Conservation (phyloP, 805 yeast species). For the Candida germanica region DNA sequence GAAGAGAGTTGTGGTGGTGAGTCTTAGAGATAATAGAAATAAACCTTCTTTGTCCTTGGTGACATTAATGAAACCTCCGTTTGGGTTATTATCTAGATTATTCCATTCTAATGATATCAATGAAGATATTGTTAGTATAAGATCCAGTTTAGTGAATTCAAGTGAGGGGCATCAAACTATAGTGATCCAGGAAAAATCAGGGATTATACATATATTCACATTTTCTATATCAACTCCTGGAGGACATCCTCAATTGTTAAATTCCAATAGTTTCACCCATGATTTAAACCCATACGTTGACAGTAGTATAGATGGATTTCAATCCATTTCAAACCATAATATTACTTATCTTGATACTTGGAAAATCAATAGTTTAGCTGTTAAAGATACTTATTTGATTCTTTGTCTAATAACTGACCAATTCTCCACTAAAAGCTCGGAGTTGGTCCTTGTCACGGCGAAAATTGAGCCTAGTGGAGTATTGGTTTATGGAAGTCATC, state of each 20-base stretch:
- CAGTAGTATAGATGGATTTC: slow-evolving; percentile 38
- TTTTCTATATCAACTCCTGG: slow-evolving; percentile 27
- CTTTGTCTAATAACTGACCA: slow-evolving; percentile 21
- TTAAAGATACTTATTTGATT: slow-evolving; percentile 41
- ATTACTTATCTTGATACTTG: slow-evolving; percentile 62
- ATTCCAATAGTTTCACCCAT: slow-evolving; percentile 27
- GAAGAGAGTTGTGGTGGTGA: slow-evolving; percentile 60
- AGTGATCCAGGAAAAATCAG: slow-evolving; percentile 45
- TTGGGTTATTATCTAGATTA: slow-evolving; percentile 9
- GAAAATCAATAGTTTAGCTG: slow-evolving; percentile 27
- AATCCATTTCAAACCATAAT: slow-evolving; percentile 45
- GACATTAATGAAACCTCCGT: slow-evolving; percentile 26
- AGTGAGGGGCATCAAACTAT: slow-evolving; percentile 46
- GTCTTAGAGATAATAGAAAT: slow-evolving; percentile 67
- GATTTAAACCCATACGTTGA: slow-evolving; percentile 27
- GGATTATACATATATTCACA: slow-evolving; percentile 31
- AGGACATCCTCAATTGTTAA: slow-evolving; percentile 26
- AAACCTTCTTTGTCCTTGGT: slow-evolving; percentile 45
- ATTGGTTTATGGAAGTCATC: slow-evolving; percentile 60
- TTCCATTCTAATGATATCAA: slow-evolving; percentile 14
- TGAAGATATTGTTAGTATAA: slow-evolving; percentile 57
- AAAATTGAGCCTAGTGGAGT: slow-evolving; percentile 50
- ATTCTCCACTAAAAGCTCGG: slow-evolving; percentile 6
- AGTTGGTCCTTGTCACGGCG: slow-evolving; percentile 51
- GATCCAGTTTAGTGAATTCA: slow-evolving; percentile 49